phyloP scores from a whole-genome alignment of 371 early-diverging fungal species.

The Fennellomyces sp. region DNA sequence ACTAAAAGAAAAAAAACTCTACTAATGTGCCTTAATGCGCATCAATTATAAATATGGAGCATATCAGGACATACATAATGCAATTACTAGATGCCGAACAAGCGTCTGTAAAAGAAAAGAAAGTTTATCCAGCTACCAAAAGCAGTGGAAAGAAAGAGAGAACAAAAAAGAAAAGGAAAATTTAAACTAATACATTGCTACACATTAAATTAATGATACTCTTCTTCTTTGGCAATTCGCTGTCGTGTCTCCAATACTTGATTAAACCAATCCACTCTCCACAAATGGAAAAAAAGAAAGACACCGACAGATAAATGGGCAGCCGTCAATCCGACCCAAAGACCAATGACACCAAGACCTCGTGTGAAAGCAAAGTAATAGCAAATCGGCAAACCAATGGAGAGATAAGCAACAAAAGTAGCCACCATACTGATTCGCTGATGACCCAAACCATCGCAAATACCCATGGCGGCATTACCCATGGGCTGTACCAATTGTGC shows the following conservation, averaged over 20 bases:
- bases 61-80: too few species aligned
- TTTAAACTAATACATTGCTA: too few species aligned
- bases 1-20: too few species aligned
- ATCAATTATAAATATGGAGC: too few species aligned
- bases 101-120: too few species aligned
- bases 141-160: neutral
- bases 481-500: conserved; percentile 69
- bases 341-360: conserved; percentile 51
- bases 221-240: neutral
- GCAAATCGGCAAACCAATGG: conserved; percentile 64
- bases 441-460: conserved; percentile 64
- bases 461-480: conserved; percentile 59
- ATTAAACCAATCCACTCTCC: neutral
- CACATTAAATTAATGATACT: too few species aligned
- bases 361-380: conserved; percentile 51
- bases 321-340: conserved; percentile 55
- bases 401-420: conserved; percentile 51
- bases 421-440: conserved; percentile 61
- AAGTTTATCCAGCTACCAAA: neutral
- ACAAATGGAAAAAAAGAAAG: neutral
- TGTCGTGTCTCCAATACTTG: neutral
- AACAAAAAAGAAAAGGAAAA: conserved; percentile 1
- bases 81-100: too few species aligned
- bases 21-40: too few species aligned
- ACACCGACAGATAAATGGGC: neutral